Evolutionary conservation across 192 early-diverging fungal species (phyloP).

Genomic region (Coemansia sp.): DNA sequence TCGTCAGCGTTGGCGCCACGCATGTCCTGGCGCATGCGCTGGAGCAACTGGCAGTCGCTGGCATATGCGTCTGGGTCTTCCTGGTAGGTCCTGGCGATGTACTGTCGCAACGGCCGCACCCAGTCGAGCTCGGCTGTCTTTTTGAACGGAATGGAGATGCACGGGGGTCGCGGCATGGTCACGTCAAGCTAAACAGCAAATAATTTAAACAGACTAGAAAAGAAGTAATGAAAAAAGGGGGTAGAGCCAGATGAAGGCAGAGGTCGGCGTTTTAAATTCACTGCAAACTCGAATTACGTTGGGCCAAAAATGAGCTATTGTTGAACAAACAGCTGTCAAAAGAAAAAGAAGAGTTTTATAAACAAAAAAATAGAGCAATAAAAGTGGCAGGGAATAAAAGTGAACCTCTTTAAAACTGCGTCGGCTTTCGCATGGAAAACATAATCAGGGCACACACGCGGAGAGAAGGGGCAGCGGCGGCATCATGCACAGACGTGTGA

Average conservation of each 20-base stretch:
- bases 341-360: no score
- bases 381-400: no score
- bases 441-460: no score
- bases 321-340: no score
- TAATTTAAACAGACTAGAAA: neutral
- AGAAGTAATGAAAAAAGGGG: neutral
- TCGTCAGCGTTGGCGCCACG: constrained; percentile 91
- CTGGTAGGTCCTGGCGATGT: constrained; percentile 82
- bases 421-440: no score
- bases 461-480: no score
- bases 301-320: no score
- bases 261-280: neutral
- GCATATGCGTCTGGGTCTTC: constrained; percentile 92
- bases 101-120: constrained; percentile 75
- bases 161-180: constrained; percentile 44
- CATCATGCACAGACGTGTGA: no score
- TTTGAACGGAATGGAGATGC: constrained; percentile 69
- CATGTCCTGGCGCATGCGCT: constrained; percentile 93
- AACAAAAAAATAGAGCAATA: no score
- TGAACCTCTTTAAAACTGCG: no score
- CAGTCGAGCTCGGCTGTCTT: constrained; percentile 92
- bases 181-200: neutral
- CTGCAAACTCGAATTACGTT: neutral
- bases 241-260: neutral
- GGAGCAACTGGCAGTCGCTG: constrained; percentile 77